Base-by-base conservation (phyloP, 108 stramenopile species). In the Nitzschia sp. region DNA sequence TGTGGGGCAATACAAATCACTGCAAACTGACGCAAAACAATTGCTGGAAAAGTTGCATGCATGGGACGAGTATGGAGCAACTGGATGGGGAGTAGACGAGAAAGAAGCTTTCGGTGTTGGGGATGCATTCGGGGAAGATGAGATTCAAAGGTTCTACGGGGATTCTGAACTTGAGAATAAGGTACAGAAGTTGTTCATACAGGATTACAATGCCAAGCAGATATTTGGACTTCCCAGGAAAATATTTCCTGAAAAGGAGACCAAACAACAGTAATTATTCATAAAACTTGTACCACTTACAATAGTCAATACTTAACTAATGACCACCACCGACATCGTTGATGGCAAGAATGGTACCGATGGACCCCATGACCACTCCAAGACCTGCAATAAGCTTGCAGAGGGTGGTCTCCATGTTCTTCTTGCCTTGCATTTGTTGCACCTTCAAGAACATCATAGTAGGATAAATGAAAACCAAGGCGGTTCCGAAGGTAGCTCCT, bases 401-500 rank as follows among this genome's bases (percentile, higher is more conserved):
- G 43, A 90, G 72, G 53, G 58, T 75, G 10, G 70, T 83, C 67
- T 94, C 90, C 29, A 51, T 34, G 25, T 73, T 56, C 41, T 43
- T 9, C 66, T 93, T 88, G 62, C 66, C 67, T 22, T 53, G 48
- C 51, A 63, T 67, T 10, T 50, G 58, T 52, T 76, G 75, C 19
- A 56, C 64, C 63, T 76, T 76, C 40, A 76, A 43, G 68, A 84
- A 83, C 90, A 96, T 94, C 26, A 93, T 53, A n/a, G 89, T 85
- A 9, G 95, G 95, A 72, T 92, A 91, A 43, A 94, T 70, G 60
- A 90, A 96, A 40, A 94, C 87, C 74, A 96, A 84, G 7, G 92
- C 91, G 26, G 90, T 95, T 11, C 95, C 97, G 22, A 98, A 75
- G 17, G 96, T 89, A 9, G 97, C 95, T 37, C 97, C 97, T 54